Conservation (phyloP, 257 asterid genomes). For the Salvia miltiorrhiza region DNA sequence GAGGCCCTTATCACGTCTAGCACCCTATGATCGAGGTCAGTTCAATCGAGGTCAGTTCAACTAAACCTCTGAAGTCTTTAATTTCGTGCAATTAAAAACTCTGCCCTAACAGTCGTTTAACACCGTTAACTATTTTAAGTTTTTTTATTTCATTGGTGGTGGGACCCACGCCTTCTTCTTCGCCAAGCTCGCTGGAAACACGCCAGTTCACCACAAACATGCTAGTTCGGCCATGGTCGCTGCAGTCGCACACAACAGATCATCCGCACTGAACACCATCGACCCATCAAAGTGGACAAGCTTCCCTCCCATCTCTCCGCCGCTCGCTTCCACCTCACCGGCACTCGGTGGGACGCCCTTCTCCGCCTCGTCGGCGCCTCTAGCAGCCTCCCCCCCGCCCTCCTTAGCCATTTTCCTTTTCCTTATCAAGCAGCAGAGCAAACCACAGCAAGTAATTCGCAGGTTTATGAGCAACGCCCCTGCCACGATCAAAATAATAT, state of each 20-base stretch:
- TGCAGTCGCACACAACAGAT: conserved; percentile 90
- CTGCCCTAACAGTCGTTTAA: too few relatives aligned
- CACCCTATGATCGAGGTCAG: too few relatives aligned
- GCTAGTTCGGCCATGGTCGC: conserved; percentile 98
- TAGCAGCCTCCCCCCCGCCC: conserved; percentile 27
- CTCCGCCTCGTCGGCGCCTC: conserved; percentile 18
- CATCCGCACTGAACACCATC: conserved; percentile 75
- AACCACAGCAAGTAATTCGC: conserved; percentile 52
- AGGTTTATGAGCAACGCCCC: conserved; percentile 63
- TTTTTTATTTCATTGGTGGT: too few relatives aligned
- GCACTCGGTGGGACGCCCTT: conserved; percentile 46
- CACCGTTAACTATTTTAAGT: too few relatives aligned
- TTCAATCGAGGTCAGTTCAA: too few relatives aligned
- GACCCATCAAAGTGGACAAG: conserved; percentile 94
- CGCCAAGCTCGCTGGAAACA: too few relatives aligned
- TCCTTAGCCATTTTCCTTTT: conserved; percentile 41
- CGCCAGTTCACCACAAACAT: too few relatives aligned
- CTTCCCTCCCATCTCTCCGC: conserved; percentile 90
- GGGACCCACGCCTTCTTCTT: too few relatives aligned
- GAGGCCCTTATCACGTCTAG: too few relatives aligned
- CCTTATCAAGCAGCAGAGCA: conserved; percentile 60
- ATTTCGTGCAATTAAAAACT: too few relatives aligned
- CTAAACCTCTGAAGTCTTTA: too few relatives aligned
- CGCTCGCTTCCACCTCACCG: conserved; percentile 41
- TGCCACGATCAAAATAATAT: conserved; percentile 69